Conservation (phyloP, 2,329 filamentous ascomycete species). For the Ascochyta clinopodiicola region DNA sequence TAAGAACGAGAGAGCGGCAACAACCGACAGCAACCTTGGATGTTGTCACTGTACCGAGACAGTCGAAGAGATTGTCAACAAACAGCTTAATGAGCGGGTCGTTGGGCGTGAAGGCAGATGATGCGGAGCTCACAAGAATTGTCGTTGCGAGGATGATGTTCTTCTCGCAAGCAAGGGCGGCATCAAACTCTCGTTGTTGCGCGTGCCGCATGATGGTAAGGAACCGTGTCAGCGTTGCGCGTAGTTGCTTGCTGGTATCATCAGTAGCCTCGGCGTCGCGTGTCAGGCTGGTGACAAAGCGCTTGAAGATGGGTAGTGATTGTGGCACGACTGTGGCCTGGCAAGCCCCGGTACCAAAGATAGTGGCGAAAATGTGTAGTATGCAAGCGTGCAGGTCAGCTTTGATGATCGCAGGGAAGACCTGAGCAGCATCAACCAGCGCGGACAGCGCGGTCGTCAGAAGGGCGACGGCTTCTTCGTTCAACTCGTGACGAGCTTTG, state of each 20-base stretch:
- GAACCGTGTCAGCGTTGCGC: constrained; percentile 83
- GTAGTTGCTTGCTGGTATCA: constrained; percentile 72
- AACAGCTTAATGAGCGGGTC: constrained; percentile 79
- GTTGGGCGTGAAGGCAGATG: constrained; percentile 73
- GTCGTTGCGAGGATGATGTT: constrained; percentile 89
- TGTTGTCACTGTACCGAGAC: constrained; percentile 79
- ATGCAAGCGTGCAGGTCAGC: constrained; percentile 96
- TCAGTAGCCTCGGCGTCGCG: constrained; percentile 48
- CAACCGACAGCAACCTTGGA: constrained; percentile 91
- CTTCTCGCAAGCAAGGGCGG: constrained; percentile 86
- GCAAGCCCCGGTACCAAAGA: constrained; percentile 84
- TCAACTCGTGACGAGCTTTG: constrained; percentile 74
- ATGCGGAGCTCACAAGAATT: constrained; percentile 83
- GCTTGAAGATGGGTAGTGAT: constrained; percentile 86
- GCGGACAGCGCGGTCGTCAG: constrained; percentile 82
- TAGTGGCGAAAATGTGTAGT: constrained; percentile 93
- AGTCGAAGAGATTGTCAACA: constrained; percentile 82
- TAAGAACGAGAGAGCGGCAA: constrained; percentile 80
- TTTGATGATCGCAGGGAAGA: constrained; percentile 96
- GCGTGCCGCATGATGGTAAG: constrained; percentile 78
- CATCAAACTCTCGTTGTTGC: constrained; percentile 76
- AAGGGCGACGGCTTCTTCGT: constrained; percentile 83
- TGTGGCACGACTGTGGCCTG: constrained; percentile 90
- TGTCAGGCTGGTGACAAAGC: constrained; percentile 82
- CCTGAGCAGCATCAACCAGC: constrained; percentile 90